Percentiles rank a stretch among this genome's conserved stretches.
These are phyloP conservation scores for Entomortierella chlamydospora DNA, from an alignment of 192 early-diverging fungal genomes.

Conservation along the genomic window DNA sequence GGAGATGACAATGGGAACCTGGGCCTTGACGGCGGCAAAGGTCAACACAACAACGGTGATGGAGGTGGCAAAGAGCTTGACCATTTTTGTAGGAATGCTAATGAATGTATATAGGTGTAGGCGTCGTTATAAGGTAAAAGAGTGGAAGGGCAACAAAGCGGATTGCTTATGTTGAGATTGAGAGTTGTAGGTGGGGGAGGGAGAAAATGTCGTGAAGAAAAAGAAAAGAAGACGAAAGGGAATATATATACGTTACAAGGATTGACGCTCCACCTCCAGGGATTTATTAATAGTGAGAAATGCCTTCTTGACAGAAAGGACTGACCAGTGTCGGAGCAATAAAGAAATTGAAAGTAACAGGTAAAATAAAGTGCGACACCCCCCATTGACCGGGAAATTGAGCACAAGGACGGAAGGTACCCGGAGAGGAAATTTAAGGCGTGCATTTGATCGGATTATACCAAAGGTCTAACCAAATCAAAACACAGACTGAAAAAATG, in stretches of 20 bases:
- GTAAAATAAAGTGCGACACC: not conserved
- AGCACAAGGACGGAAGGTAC: not conserved
- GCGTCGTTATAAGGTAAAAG: conserved; percentile 6
- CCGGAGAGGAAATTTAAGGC: conserved; percentile 9
- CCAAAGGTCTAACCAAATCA: too few relatives aligned
- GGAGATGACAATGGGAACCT: conserved; percentile 20
- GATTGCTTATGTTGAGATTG: conserved; percentile 1
- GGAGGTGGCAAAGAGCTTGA: conserved; percentile 26
- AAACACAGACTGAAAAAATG: too few relatives aligned
- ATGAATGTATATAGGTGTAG: not conserved
- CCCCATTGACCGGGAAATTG: not conserved
- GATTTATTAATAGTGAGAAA: not conserved
- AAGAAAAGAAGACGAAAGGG: not conserved
- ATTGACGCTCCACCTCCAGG: not conserved
- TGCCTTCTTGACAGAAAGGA: not conserved
- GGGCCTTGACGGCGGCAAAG: conserved; percentile 23
- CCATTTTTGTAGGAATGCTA: conserved; percentile 15
- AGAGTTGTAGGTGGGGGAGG: not conserved
- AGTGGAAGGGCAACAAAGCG: conserved; percentile 28
- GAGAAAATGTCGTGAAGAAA: not conserved
- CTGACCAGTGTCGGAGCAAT: not conserved
- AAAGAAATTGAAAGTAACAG: not conserved
- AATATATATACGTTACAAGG: not conserved
- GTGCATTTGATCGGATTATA: too few relatives aligned
- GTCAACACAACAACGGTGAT: conserved; percentile 24